Base-by-base conservation (phyloP, 208 protist genomes). In the Herpetomonas tarakana region DNA sequence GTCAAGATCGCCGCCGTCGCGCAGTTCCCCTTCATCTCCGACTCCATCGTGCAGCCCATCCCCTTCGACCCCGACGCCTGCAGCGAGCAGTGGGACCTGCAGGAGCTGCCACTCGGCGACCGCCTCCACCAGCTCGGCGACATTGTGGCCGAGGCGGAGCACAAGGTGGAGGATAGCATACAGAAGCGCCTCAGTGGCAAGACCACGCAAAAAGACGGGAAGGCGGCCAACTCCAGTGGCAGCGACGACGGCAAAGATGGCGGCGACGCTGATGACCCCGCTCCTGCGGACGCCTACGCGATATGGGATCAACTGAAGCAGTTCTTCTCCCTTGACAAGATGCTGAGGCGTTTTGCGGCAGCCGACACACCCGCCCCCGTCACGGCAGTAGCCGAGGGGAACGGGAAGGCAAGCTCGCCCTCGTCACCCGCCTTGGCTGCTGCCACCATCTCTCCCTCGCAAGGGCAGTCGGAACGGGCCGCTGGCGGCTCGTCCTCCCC, bases 1-100 rank as follows among this genome's bases (percentile, higher is more conserved):
- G 63, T 83, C 31, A 79, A 83, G 59, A 69, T 88, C 11, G 65
- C 92, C 31, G 45, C 86, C 7, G 73, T 84, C 9, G 56, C 71
- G 9, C 74, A 84, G 44, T 94, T 81, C 62, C 85, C 88, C 1
- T 94, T 94, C 69, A 54, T 91, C 19, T 73, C 78, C 9, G 26
- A 58, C 7, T 78, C 78, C 53, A 52, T 89, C 25, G 65, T 76
- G 35, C 64, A 74, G 65, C 66, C 71, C 6, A 64, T 63, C 0
- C 61, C 72, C 1, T 86, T 88, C 61, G 65, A 77, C 51, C 58
- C 66, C 44, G 76, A 82, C 39, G 50, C 19, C 38, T 74, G 75
- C 9, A 80, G 51, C 52, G 26, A 38, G 21, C 49, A 79, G 50
- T 92, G 85, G 81, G 65, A 78, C 38, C 25, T 92, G 9, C 47